Base-by-base conservation (phyloP, 306 rosid species). In the Carpinus fangiana region DNA sequence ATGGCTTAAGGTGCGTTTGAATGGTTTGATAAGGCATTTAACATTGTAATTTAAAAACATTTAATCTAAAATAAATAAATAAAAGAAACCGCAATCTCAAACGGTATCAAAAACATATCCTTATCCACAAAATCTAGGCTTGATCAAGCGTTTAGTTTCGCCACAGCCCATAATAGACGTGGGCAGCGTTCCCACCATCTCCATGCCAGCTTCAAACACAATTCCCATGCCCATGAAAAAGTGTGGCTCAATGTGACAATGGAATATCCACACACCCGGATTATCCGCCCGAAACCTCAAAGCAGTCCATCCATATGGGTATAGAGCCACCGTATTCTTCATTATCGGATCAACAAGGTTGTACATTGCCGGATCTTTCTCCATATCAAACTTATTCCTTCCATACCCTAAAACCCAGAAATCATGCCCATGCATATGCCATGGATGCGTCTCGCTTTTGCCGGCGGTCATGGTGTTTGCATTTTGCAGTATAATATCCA, bases 261-360 rank as follows among this genome's bases (percentile, higher is more conserved):
- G 75, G 70, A 78, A 78, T 52, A 57, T 17, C 81, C 81, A 78
- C 3, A 70, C 81, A 9, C 81, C 81, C 2, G 76, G 76, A 57
- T 78, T 78, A 45, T 78, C 23, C 4, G 81, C 75, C 46, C 43
- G 26, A 57, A 77, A 66, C 72, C 80, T 67, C 67, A 77, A 28
- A n/a, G 80, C 74, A 23, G 80, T 77, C 80, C 80, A 77, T 77
- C 80, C 80, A 67, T 77, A 77, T 38, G 74, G 74, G 41, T 77
- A 53, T 66, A 77, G 74, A 12, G 74, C 45, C 54, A 77, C 74
- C 3, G 73, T 77, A 65, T 77, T 77, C 55, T 77, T 77, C 54
- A 66, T 10, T 7, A 77, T 66, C 0, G 80, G 80, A 43, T 77
- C 54, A 21, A 67, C 74, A 52, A 77, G 8, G 54, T 77, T 77